Percentiles rank a stretch among this genome's conserved stretches.
Evolutionary conservation across 352 stramenopile genomes (phyloP).

Genomic region (Phytophthora sp.): DNA sequence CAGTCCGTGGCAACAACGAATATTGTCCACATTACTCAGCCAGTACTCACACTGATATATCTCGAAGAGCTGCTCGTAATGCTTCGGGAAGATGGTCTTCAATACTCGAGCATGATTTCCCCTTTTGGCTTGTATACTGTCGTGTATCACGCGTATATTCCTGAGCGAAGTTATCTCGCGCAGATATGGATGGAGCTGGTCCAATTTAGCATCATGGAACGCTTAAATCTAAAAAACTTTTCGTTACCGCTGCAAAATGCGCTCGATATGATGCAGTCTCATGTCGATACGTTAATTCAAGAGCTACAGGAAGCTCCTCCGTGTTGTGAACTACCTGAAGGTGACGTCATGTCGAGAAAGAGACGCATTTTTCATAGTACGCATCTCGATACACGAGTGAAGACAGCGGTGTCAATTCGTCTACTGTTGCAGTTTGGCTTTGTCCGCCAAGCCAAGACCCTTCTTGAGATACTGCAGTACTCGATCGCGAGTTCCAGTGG

Average conservation of each 20-base stretch:
- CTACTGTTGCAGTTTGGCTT: conserved; percentile 62
- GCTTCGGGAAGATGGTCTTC: conserved; percentile 36
- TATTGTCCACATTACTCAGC: conserved; percentile 47
- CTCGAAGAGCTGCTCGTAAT: conserved; percentile 56
- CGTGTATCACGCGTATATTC: conserved; percentile 47
- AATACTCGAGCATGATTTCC: conserved; percentile 46
- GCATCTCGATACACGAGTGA: conserved; percentile 31
- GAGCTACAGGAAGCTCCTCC: conserved; percentile 45
- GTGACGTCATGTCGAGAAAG: conserved; percentile 14
- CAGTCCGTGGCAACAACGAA: conserved; percentile 16
- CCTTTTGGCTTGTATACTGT: conserved; percentile 61
- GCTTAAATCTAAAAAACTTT: conserved; percentile 47
- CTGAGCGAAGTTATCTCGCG: conserved; percentile 37
- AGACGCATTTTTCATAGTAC: conserved; percentile 36
- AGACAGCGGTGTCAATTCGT: conserved; percentile 36
- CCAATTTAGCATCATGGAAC: conserved; percentile 55
- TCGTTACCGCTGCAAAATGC: conserved; percentile 58
- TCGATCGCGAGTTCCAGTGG: conserved; percentile 2
- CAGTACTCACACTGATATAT: conserved; percentile 51
- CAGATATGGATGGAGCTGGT: conserved; percentile 66
- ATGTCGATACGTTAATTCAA: conserved; percentile 45
- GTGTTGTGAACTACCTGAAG: neutral
- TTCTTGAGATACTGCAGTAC: conserved; percentile 48
- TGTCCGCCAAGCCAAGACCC: conserved; percentile 60
- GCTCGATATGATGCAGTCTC: conserved; percentile 54